Percentiles rank a stretch among this genome's conserved stretches.
Evolutionary conservation across 2,329 filamentous ascomycete species (phyloP).

Genomic region (Penicillium sp.): DNA sequence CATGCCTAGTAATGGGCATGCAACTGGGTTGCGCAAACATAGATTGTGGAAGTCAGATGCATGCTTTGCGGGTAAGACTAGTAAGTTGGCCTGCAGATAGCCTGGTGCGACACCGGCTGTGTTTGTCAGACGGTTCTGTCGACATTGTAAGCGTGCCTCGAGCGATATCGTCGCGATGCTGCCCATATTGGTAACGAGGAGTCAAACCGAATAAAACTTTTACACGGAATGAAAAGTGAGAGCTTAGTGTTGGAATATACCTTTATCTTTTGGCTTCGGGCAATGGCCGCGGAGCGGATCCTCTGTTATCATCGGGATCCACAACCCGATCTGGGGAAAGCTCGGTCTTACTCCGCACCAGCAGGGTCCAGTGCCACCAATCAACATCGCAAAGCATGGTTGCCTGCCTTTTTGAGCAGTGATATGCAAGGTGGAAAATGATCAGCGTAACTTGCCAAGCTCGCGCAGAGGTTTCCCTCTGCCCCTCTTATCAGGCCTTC

Average conservation of each 20-base stretch:
- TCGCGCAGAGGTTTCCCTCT: background rate
- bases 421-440: background rate
- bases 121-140: slow-evolving; percentile 40
- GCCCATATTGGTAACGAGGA: slow-evolving; percentile 8
- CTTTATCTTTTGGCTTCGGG: background rate
- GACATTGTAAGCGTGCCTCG: slow-evolving; percentile 47
- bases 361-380: background rate
- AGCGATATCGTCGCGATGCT: slow-evolving; percentile 28
- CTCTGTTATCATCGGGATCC: slow-evolving; percentile 21
- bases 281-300: background rate
- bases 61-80: slow-evolving; percentile 58
- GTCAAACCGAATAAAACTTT: background rate
- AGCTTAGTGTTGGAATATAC: background rate
- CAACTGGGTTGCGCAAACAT: slow-evolving; percentile 62
- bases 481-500: background rate
- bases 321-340: slow-evolving; percentile 27
- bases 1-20: slow-evolving; percentile 60
- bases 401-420: background rate
- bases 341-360: slow-evolving; percentile 5
- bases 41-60: slow-evolving; percentile 59
- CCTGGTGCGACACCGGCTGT: slow-evolving; percentile 58
- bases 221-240: background rate
- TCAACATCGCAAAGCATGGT: background rate
- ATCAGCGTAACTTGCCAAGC: background rate
- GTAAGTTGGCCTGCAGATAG: slow-evolving; percentile 62